Base-by-base conservation (phyloP, 148 eudicot species). In the Fallopia convolvulus region DNA sequence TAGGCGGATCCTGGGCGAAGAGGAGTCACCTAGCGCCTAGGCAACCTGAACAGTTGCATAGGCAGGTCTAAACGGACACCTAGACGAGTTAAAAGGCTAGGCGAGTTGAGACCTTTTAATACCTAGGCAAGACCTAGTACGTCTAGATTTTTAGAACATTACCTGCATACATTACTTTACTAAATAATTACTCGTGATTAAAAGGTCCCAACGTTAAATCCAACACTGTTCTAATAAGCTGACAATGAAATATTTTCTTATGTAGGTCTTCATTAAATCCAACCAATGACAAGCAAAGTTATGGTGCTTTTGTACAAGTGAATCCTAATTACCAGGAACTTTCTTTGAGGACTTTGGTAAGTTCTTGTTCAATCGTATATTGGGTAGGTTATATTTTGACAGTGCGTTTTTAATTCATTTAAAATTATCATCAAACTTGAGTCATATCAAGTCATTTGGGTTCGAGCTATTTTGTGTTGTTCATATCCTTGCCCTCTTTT, bases 271-370 rank as follows among this genome's bases (percentile, higher is more conserved):
- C 88, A 0, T 20, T 77, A 6, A 79, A 81, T 75, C 82, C 80
- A 15, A 79, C 72, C 0, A 74, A 55, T 0, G 85, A 81, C 56
- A 82, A 82, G 72, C 70, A 81, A 8, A 70, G 77, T 23, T 85
- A 78, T 21, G 88, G 88, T 39, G 74, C 82, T 8, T 85, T 85
- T 36, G 83, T 83, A 10, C 66, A 85, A 9, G 87, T 85, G 41
- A 40, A 85, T 78, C 85, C 85, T 3, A 30, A 46, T 12, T 21
- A 50, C 4, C 74, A 82, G 63, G 83, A 76, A 8, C 48, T 85
- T 0, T 80, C 87, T 15, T 74, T 85, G 47, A 80, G 85, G 52
- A 73, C 82, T 30, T 74, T 82, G 80, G 87, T 85, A 80, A 80
- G 87, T 48, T 4, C 0, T 14, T 11, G 1, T 8, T 26, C 17